Conservation (phyloP, 345 rosid genomes). For the Iberis pinnata region DNA sequence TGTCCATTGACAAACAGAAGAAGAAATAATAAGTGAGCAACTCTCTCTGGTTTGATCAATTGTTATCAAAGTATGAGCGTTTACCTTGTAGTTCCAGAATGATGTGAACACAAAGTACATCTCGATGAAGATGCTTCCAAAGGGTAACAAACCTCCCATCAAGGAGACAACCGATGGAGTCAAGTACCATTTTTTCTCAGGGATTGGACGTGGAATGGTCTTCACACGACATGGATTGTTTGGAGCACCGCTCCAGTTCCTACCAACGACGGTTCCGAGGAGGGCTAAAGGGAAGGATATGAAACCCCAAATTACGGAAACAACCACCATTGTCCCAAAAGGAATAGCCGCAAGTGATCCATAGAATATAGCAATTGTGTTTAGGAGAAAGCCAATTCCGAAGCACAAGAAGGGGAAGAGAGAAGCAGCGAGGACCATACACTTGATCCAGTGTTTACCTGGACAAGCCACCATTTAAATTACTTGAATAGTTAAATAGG, state of each 20-base stretch:
- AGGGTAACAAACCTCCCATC: constrained; percentile 92
- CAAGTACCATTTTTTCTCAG: constrained; percentile 95
- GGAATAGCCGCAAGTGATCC: constrained; percentile 98
- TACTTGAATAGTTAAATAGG: not conserved
- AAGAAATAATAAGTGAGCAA: too few relatives aligned
- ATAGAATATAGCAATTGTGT: constrained; percentile 80
- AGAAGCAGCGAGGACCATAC: constrained; percentile 94
- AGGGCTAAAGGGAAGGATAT: constrained; percentile 95
- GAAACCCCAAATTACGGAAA: constrained; percentile 86
- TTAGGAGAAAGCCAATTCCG: constrained; percentile 81
- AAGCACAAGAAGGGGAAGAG: constrained; percentile 93
- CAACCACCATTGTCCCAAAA: constrained; percentile 91
- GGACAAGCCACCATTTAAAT: constrained; percentile 10
- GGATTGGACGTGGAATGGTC: constrained; percentile 93
- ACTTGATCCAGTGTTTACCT: constrained; percentile 95
- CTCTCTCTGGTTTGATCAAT: too few relatives aligned
- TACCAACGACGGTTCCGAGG: constrained; percentile 91
- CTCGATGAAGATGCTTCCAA: constrained; percentile 95
- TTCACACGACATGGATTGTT: constrained; percentile 96
- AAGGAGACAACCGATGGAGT: constrained; percentile 83
- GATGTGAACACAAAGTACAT: constrained; percentile 94
- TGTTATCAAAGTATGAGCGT: not conserved
- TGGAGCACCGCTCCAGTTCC: constrained; percentile 94
- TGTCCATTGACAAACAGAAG: too few relatives aligned
- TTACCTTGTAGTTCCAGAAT: constrained; percentile 98